Evolutionary conservation across 208 protist species (phyloP).

Genomic region (Eutreptiella sp.): DNA sequence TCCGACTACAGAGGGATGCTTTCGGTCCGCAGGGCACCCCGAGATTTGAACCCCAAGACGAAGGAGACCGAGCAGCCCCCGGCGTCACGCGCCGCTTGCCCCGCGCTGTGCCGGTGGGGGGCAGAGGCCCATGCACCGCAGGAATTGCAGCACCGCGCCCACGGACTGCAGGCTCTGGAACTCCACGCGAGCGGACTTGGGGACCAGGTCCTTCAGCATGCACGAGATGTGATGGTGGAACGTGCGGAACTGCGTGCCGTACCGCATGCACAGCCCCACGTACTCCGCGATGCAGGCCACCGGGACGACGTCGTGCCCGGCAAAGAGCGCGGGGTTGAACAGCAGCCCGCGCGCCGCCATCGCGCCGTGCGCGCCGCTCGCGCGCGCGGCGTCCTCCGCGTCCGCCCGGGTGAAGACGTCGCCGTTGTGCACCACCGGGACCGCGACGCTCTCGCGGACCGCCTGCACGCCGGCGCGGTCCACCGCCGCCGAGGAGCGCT

Average conservation of each 20-base stretch:
- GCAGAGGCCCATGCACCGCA: slow-evolving; percentile 52
- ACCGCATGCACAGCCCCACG: slow-evolving; percentile 50
- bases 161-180: slow-evolving; percentile 56
- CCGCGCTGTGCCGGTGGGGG: no score
- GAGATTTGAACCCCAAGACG: no score
- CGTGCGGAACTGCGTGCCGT: slow-evolving; percentile 47
- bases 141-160: slow-evolving; percentile 39
- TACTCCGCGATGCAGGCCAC: slow-evolving; percentile 68
- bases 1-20: no score
- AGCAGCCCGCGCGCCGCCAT: slow-evolving; percentile 72
- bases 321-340: slow-evolving; percentile 68
- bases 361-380: slow-evolving; percentile 53
- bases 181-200: slow-evolving; percentile 53
- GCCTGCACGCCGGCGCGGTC: slow-evolving; percentile 52
- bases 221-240: slow-evolving; percentile 61
- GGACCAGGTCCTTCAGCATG: slow-evolving; percentile 61
- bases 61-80: no score
- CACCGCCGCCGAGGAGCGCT: slow-evolving; percentile 48
- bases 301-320: slow-evolving; percentile 39
- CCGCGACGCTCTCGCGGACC: slow-evolving; percentile 49
- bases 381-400: slow-evolving; percentile 45
- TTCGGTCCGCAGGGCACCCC: no score
- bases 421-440: slow-evolving; percentile 76
- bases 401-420: slow-evolving; percentile 50
- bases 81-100: no score